These are phyloP conservation scores for Mycena polygramma DNA, from an alignment of 768 basidiomycete genomes.

Conservation along the genomic window DNA sequence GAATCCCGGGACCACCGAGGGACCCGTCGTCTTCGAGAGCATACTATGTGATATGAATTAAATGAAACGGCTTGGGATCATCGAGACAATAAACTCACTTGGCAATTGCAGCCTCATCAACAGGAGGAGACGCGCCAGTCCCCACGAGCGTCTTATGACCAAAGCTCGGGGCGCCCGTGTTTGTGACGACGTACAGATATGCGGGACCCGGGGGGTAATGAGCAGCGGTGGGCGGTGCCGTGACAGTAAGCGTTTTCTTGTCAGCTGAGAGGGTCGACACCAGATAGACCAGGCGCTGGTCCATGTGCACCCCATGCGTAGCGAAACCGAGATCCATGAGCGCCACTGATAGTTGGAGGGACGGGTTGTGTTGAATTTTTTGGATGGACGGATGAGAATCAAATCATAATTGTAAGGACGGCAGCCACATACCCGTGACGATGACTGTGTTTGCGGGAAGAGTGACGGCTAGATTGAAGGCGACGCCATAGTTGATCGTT, in stretches of 20 bases:
- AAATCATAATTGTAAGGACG: not conserved
- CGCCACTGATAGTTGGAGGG: conserved; percentile 43
- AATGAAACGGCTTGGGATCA: not conserved
- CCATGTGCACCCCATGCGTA: conserved; percentile 57
- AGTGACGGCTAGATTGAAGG: conserved; percentile 49
- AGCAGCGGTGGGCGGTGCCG: conserved; percentile 51
- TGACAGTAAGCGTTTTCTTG: conserved; percentile 49
- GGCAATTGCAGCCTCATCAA: conserved; percentile 37
- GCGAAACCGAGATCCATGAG: conserved; percentile 59
- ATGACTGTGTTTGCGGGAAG: conserved; percentile 46
- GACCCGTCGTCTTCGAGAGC: conserved; percentile 20
- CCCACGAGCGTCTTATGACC: conserved; percentile 53
- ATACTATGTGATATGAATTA: conserved; percentile 5
- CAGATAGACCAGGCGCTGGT: conserved; percentile 54
- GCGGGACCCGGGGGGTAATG: conserved; percentile 58
- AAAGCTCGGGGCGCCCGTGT: conserved; percentile 50
- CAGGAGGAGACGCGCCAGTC: conserved; percentile 53
- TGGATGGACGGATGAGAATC: too few species aligned
- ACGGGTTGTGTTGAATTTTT: conserved; percentile 1
- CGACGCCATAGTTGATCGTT: conserved; percentile 52
- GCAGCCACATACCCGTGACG: conserved; percentile 45
- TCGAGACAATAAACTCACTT: conserved; percentile 14
- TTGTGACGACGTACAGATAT: conserved; percentile 50
- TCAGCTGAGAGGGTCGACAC: conserved; percentile 47
- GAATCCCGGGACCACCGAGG: conserved; percentile 26